Evolutionary conservation across 2,329 filamentous ascomycete genomes (phyloP).

Genomic region (Raffaelea ambrosiae): DNA sequence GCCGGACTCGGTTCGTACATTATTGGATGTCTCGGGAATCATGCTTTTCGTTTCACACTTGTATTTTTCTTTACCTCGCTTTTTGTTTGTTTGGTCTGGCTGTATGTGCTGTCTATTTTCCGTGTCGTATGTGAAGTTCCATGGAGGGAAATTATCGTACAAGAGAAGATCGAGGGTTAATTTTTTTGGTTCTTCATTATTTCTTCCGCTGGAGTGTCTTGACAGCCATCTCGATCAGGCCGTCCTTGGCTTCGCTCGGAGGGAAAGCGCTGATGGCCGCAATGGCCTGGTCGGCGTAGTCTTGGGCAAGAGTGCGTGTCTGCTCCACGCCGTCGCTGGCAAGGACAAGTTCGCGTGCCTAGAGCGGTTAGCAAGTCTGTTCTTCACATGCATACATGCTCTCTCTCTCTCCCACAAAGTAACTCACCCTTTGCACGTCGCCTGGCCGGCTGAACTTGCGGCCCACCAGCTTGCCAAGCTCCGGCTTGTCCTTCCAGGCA

Average conservation of each 20-base stretch:
- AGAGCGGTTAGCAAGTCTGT: slow-evolving; percentile 7
- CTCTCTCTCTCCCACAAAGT: no score
- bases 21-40: neutral
- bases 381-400: no score
- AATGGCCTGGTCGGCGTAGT: slow-evolving; percentile 84
- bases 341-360: slow-evolving; percentile 83
- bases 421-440: slow-evolving; percentile 67
- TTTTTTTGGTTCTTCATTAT: slow-evolving; percentile 31
- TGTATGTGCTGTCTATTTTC: neutral
- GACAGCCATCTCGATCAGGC: slow-evolving; percentile 84
- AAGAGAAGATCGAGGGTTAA: neutral
- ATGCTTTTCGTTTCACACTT: neutral
- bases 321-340: slow-evolving; percentile 83
- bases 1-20: no score
- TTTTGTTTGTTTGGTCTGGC: neutral
- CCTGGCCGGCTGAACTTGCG: slow-evolving; percentile 80
- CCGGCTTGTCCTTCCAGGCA: slow-evolving; percentile 83
- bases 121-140: neutral
- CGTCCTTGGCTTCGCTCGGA: slow-evolving; percentile 88
- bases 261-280: slow-evolving; percentile 78
- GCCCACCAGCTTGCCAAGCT: slow-evolving; percentile 80
- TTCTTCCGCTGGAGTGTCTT: slow-evolving; percentile 88
- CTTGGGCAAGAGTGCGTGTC: slow-evolving; percentile 80
- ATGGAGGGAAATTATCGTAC: neutral
- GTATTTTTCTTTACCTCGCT: neutral